Evolutionary conservation across 148 eudicot species (phyloP).

Genomic region (Simmondsia chinensis): DNA sequence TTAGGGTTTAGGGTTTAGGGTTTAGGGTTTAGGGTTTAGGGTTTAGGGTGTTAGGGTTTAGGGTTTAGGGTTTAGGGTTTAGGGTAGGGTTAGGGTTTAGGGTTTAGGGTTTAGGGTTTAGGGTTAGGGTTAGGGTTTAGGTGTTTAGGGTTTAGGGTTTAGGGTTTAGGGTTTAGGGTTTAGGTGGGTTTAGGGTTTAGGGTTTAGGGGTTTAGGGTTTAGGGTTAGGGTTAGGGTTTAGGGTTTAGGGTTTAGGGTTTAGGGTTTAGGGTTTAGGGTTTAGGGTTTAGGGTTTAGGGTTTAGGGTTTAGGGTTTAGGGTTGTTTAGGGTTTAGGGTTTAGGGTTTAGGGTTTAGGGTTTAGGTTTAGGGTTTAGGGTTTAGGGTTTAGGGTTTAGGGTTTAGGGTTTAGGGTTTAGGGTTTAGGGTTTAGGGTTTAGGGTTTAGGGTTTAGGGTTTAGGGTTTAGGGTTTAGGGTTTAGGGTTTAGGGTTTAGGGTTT

Average conservation of each 20-base stretch:
- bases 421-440: constrained; percentile 19
- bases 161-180: constrained; percentile 8
- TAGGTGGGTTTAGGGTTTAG: constrained; percentile 11
- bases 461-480: constrained; percentile 16
- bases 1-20: constrained; percentile 11
- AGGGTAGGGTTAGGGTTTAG: constrained; percentile 4
- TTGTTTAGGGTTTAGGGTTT: no score
- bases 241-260: constrained; percentile 13
- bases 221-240: constrained; percentile 11
- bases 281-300: constrained; percentile 16
- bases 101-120: constrained; percentile 11
- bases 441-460: constrained; percentile 16
- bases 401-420: constrained; percentile 17
- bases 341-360: constrained; percentile 11
- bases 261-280: constrained; percentile 15
- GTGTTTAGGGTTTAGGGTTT: constrained; percentile 6
- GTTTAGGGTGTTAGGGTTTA: constrained; percentile 9
- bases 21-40: constrained; percentile 12
- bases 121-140: constrained; percentile 7
- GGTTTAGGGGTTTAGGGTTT: constrained; percentile 20
- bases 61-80: constrained; percentile 10
- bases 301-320: constrained; percentile 17
- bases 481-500: constrained; percentile 11
- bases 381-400: constrained; percentile 14
- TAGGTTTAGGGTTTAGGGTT: constrained; percentile 17